phyloP scores from a whole-genome alignment of 2,329 filamentous ascomycete species.

The Rhexocercosporidium sp. region DNA sequence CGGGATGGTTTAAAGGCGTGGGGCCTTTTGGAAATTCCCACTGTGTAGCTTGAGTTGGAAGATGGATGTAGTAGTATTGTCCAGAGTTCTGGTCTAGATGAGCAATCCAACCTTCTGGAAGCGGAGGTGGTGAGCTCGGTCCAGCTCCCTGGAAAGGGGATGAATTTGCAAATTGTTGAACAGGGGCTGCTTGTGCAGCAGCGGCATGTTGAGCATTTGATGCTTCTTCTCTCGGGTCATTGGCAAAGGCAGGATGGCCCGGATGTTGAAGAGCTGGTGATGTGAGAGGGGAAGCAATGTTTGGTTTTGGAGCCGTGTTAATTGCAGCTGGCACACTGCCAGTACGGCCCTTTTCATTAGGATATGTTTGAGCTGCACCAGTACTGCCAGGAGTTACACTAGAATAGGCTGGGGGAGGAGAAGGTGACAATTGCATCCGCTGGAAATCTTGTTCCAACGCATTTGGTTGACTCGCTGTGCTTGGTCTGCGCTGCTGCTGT shows the following conservation, averaged over 20 bases:
- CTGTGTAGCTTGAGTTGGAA: conserved; percentile 93
- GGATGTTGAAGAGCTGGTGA: conserved; percentile 54
- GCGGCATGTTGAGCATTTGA: conserved; percentile 37
- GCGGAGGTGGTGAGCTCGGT: conserved; percentile 84
- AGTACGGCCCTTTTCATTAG: conserved; percentile 70
- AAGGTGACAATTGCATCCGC: conserved; percentile 78
- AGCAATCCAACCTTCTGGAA: conserved; percentile 98
- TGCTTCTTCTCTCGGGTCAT: conserved; percentile 66
- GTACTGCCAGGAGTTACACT: conserved; percentile 65
- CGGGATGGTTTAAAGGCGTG: conserved; percentile 79
- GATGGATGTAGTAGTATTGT: conserved; percentile 98
- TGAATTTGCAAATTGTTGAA: conserved; percentile 43
- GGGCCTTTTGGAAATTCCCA: conserved; percentile 99
- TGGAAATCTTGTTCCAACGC: conserved; percentile 87
- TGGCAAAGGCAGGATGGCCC: conserved; percentile 89
- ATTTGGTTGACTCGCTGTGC: conserved; percentile 59
- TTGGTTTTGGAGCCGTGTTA: conserved; percentile 37
- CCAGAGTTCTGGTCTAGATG: conserved; percentile 95
- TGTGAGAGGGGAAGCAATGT: conserved; percentile 45
- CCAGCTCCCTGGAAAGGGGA: conserved; percentile 55
- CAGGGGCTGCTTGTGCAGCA: conserved; percentile 25
- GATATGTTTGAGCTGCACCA: conserved; percentile 61
- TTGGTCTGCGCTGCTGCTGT: conserved; percentile 45
- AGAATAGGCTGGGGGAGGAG: conserved; percentile 94
- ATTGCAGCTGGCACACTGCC: conserved; percentile 36